Evolutionary conservation across 2,329 filamentous ascomycete genomes (phyloP), one percentile per base, ranked within the genome.

Genomic region (Pseudocercospora musae): DNA sequence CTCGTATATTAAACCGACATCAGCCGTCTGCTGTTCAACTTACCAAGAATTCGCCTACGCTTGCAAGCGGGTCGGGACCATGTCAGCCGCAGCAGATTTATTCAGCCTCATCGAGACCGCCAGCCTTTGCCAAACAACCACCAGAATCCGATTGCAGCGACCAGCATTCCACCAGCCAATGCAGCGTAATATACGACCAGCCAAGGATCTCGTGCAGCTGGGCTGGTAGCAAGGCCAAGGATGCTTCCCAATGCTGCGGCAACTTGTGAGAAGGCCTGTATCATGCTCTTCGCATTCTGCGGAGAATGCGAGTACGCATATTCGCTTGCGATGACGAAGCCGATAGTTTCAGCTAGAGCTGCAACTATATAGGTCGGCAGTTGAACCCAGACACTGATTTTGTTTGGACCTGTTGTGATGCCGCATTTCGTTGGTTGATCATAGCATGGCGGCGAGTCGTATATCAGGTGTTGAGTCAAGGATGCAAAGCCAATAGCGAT

Each of bases 221-320:
- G 66, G n/a, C 72, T 71, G 4, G 76, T 59, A 0, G 69, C 71
- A 67, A 78, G 69, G 0, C 74, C 75, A 6, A 71, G 56, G 0
- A 66, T 67, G 6, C 73, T 74, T 1, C 74, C 75, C 4, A 76
- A 48, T 1, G 72, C 73, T 6, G 70, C 74, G 1, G 74, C 68
- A 8, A 77, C 65, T 31, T 75, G 68, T 44, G 67, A 73, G 31
- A 76, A 70, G 0, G 75, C 73, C 59, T 78, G 75, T 2, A 78
- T 73, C 11, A 77, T 66, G 3, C 69, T 71, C 42, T 74, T 75
- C 77, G 81, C 81, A 11, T 74, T 71, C 31, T 74, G 74, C 0
- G 80, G 79, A 0, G 79, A 76, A 29, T 79, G 70, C 42, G 72
- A 73, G 66, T 81, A 81, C 0, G 77, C 75, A 57, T 78, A 81